Percentiles rank a stretch among this genome's conserved stretches.
Conservation (phyloP, 129 eudicot species). For the Calendula officinalis region DNA sequence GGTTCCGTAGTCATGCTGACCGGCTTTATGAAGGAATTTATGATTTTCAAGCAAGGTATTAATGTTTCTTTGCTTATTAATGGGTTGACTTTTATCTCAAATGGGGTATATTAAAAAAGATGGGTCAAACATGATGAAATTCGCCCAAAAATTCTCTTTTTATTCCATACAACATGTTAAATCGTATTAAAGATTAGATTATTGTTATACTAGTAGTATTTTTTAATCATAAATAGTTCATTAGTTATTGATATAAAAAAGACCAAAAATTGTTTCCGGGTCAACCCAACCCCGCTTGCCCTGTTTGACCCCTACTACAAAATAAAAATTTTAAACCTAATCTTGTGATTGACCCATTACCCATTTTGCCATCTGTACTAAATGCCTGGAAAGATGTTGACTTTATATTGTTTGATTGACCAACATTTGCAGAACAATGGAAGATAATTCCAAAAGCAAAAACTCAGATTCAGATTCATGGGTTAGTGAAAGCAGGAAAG, state of each 20-base stretch:
- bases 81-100: neutral
- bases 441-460: slow-evolving; percentile 55
- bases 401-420: slow-evolving; percentile 12
- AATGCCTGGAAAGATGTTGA: slow-evolving; percentile 3
- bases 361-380: neutral
- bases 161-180: neutral
- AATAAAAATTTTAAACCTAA: neutral
- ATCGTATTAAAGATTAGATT: neutral
- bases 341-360: neutral
- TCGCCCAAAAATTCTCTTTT: neutral
- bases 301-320: neutral
- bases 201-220: neutral
- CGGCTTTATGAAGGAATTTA: slow-evolving; percentile 86
- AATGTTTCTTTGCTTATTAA: slow-evolving; percentile 12
- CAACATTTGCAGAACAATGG: slow-evolving; percentile 51
- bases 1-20: slow-evolving; percentile 86
- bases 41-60: slow-evolving; percentile 91
- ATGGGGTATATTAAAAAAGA: neutral
- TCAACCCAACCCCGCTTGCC: neutral
- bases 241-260: neutral
- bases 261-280: slow-evolving; percentile 7
- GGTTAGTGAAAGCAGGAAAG: slow-evolving; percentile 92
- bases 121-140: neutral
- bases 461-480: slow-evolving; percentile 62
- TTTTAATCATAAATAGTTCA: neutral